These are phyloP conservation scores for Byssothecium circinans DNA, from an alignment of 2,329 filamentous ascomycete species.

Conservation along the genomic window DNA sequence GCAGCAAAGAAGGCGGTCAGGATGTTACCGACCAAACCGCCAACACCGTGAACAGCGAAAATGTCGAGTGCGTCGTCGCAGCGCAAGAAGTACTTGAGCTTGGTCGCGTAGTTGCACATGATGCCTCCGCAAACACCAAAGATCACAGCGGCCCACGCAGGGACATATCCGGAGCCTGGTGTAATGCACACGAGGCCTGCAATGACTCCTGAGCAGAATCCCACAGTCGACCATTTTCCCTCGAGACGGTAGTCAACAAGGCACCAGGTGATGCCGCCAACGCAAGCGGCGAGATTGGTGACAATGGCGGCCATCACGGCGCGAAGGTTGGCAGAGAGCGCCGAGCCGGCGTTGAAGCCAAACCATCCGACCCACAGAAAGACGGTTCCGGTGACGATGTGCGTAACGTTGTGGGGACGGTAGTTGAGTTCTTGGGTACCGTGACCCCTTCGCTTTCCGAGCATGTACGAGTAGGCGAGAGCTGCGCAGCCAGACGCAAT, in stretches of 20 bases:
- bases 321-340: conserved; percentile 77
- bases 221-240: conserved; percentile 89
- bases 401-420: conserved; percentile 88
- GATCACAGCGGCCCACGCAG: conserved; percentile 79
- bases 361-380: conserved; percentile 97
- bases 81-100: conserved; percentile 80
- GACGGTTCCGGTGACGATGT: conserved; percentile 88
- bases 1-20: conserved; percentile 75
- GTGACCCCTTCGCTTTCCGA: conserved; percentile 82
- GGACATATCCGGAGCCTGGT: conserved; percentile 82
- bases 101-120: conserved; percentile 86
- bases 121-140: conserved; percentile 76
- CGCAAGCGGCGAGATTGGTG: conserved; percentile 81
- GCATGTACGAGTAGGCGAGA: conserved; percentile 87
- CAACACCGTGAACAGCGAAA: conserved; percentile 62
- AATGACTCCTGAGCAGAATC: conserved; percentile 89
- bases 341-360: conserved; percentile 88
- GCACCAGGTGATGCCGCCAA: conserved; percentile 88
- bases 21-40: conserved; percentile 61
- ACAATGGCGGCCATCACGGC: conserved; percentile 85
- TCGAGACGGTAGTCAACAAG: conserved; percentile 86
- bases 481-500: conserved; percentile 82
- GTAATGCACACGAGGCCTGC: conserved; percentile 87
- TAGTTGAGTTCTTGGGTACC: conserved; percentile 89
- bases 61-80: conserved; percentile 86